Conservation (phyloP, 1,284 basidiomycete genomes). For the Ceratobasidium papillatum region DNA sequence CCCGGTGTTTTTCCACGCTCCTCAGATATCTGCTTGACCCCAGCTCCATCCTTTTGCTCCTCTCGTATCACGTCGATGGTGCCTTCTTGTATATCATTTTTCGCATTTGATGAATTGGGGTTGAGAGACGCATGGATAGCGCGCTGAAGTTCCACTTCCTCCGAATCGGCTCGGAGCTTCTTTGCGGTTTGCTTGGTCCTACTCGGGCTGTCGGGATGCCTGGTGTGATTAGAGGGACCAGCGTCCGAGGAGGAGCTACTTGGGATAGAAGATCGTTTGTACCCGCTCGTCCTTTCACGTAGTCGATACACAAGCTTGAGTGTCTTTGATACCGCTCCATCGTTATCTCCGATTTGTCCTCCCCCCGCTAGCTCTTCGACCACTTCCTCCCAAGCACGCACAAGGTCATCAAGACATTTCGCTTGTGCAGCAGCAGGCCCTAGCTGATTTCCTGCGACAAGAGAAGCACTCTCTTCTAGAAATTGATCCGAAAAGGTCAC, state of each 20-base stretch:
- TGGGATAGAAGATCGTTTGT: slow-evolving; percentile 37
- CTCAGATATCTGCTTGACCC: background rate
- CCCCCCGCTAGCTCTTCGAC: slow-evolving; percentile 48
- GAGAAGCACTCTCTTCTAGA: slow-evolving; percentile 17
- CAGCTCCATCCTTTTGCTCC: slow-evolving; percentile 1
- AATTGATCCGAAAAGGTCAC: slow-evolving; percentile 4
- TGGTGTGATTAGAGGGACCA: background rate
- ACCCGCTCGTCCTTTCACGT: slow-evolving; percentile 27
- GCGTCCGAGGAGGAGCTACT: background rate
- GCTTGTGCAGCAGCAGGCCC: slow-evolving; percentile 46
- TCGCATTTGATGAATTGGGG: background rate
- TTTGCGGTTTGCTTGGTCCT: slow-evolving; percentile 38
- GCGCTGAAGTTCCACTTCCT: slow-evolving; percentile 52
- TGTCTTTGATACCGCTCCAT: slow-evolving; percentile 48
- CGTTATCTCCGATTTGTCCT: slow-evolving; percentile 41
- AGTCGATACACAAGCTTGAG: slow-evolving; percentile 54
- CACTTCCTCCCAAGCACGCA: slow-evolving; percentile 49
- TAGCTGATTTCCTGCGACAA: slow-evolving; percentile 51
- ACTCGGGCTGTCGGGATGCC: background rate
- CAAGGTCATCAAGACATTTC: slow-evolving; percentile 49
- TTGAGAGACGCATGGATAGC: slow-evolving; percentile 54
- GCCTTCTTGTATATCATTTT: background rate
- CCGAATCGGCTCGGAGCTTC: slow-evolving; percentile 43
- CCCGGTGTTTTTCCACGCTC: background rate
- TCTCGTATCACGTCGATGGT: background rate